Evolutionary conservation across 1,284 basidiomycete genomes (phyloP).

Genomic region (Heliocybe sulcata): DNA sequence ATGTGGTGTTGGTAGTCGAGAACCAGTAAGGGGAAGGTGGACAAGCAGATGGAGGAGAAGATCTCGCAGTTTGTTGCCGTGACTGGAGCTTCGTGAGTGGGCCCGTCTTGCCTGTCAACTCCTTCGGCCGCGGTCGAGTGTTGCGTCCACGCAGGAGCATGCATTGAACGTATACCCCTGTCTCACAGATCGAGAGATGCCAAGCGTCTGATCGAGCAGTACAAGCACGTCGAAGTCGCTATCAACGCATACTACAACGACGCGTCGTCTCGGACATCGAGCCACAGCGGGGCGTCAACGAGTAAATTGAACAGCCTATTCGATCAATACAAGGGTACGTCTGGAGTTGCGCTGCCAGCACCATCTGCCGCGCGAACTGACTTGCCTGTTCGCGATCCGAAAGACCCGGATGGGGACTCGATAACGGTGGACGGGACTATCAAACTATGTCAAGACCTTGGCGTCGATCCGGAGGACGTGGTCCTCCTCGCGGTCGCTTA

Average conservation of each 20-base stretch:
- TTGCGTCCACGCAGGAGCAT: too few species aligned
- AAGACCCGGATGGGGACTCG: conserved; percentile 50
- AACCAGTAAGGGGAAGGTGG: conserved; percentile 9
- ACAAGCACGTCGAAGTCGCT: conserved; percentile 67
- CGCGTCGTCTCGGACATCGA: conserved; percentile 19
- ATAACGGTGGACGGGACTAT: conserved; percentile 75
- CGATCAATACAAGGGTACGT: conserved; percentile 72
- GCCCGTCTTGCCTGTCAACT: conserved; percentile 13
- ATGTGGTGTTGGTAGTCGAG: background rate
- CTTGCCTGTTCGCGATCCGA: background rate
- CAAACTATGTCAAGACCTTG: conserved; percentile 60
- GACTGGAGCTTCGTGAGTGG: conserved; percentile 49
- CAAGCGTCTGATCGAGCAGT: conserved; percentile 63
- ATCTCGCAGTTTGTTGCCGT: conserved; percentile 56
- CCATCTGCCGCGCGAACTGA: conserved; percentile 1
- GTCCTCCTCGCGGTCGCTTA: conserved; percentile 72
- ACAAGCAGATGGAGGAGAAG: conserved; percentile 32
- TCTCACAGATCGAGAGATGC: conserved; percentile 53
- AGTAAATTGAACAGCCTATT: conserved; percentile 62
- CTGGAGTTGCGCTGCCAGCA: background rate
- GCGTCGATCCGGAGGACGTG: conserved; percentile 68
- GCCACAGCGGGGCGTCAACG: conserved; percentile 34
- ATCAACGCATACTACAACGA: conserved; percentile 72
- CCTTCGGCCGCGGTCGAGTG: too few species aligned
- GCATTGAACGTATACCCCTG: background rate